These are phyloP conservation scores for Martensiomyces pterosporus DNA, from an alignment of 192 early-diverging fungal species.

Conservation along the genomic window DNA sequence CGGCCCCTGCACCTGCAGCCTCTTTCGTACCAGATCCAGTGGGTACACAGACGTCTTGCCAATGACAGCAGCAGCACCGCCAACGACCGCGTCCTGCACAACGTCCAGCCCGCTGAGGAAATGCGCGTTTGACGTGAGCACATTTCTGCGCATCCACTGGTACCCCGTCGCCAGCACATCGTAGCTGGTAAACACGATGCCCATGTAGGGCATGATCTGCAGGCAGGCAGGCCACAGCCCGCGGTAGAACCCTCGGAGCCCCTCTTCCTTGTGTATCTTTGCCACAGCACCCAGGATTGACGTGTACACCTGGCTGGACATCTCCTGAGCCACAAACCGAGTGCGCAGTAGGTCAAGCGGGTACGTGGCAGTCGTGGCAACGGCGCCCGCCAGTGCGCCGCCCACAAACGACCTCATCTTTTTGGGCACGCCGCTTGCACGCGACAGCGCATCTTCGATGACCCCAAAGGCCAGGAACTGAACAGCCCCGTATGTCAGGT, in stretches of 20 bases:
- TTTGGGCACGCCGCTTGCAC: constrained; percentile 19
- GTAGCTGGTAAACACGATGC: constrained; percentile 82
- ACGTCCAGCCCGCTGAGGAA: constrained; percentile 10
- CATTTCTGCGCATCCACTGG: constrained; percentile 18
- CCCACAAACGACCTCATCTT: constrained; percentile 59
- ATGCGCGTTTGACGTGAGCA: background rate
- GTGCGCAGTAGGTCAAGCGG: constrained; percentile 96
- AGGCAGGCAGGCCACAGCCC: constrained; percentile 75
- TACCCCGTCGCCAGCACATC: constrained; percentile 54
- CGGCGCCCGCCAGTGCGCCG: constrained; percentile 73
- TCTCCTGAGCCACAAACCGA: constrained; percentile 82
- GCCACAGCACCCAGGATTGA: constrained; percentile 60
- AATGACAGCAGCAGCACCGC: constrained; percentile 74
- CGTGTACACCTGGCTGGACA: constrained; percentile 61
- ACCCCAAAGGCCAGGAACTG: constrained; percentile 81
- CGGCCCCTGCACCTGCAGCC: constrained; percentile 79
- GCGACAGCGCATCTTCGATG: constrained; percentile 36
- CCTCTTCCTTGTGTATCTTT: constrained; percentile 69
- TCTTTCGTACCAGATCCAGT: constrained; percentile 80
- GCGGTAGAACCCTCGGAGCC: constrained; percentile 78
- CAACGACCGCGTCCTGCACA: constrained; percentile 65
- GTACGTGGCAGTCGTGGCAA: constrained; percentile 81
- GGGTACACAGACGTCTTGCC: constrained; percentile 87
- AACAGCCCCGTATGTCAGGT: constrained; percentile 81
- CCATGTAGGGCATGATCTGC: constrained; percentile 96